Evolutionary conservation across 108 stramenopile genomes (phyloP), one percentile per base, ranked within the genome.

Genomic region (Cyclostephanos invisitatus): DNA sequence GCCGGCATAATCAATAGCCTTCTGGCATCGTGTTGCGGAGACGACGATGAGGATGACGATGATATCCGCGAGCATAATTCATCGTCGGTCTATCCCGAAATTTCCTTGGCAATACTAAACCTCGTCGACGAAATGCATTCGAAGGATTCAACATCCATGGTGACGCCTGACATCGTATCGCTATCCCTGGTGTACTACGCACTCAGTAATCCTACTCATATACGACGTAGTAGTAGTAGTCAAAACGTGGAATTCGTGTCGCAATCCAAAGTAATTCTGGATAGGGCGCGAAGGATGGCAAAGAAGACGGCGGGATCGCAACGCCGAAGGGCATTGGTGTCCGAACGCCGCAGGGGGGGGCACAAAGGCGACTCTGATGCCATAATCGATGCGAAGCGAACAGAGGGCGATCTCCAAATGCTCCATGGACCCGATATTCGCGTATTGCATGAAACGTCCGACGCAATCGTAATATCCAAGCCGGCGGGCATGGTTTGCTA

Each of bases 401-500:
- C 51, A 14, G 75, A 77, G 44, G 65, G 51, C n/a, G 50, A 69
- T 20, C 53, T 88, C 28, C 77, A 81, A 55, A 51, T 64, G 49
- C 46, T 84, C 1, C 74, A 74, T 44, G 88, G 88, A 8, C 67
- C 62, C 10, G 81, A 88, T 17, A 87, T 89, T 69, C 29, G 62
- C 15, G 65, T 92, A 7, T 66, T 93, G 25, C 51, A 84, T 28
- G 87, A 93, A 60, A 78, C 83, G 3, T 72, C 84, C 27, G 82
- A 88, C n/a, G 65, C 81, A 32, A 24, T 87, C 24, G 82, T 86
- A 11, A 24, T 93, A 21, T 70, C 76, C 68, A 93, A 93, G 65
- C 89, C 92, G 9, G 83, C 82, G 32, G 92, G 92, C 0, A 75
- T 89, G 62, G 72, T 84, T 0, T 91, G 89, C 46, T 83, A 79